Conservation (phyloP, 352 stramenopile genomes). For the Globisporangium iwayamae region DNA sequence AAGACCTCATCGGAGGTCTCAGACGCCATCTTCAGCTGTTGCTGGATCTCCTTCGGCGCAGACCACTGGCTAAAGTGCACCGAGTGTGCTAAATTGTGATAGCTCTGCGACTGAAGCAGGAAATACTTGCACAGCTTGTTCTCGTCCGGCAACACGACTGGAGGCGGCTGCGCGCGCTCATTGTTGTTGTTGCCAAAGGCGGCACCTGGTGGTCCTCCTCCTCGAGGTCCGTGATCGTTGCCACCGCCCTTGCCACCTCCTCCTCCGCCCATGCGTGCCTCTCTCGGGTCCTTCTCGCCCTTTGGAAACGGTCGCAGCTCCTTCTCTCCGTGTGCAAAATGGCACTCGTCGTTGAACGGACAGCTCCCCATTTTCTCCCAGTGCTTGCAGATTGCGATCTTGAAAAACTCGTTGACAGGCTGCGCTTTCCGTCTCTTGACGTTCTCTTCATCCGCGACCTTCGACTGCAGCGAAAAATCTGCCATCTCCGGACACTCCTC, state of each 20-base stretch:
- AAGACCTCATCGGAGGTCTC: conserved; percentile 82
- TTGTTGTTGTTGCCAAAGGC: conserved; percentile 1
- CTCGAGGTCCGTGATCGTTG: conserved; percentile 15
- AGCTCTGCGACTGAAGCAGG: conserved; percentile 73
- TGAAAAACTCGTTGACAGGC: conserved; percentile 96
- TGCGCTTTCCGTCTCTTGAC: conserved; percentile 83
- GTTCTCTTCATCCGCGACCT: conserved; percentile 89
- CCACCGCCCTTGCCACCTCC: not conserved
- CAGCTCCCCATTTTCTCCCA: conserved; percentile 94
- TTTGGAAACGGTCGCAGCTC: conserved; percentile 89
- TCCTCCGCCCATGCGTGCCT: conserved; percentile 19
- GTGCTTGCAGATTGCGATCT: conserved; percentile 97
- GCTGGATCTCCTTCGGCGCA: conserved; percentile 40
- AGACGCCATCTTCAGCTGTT: conserved; percentile 65
- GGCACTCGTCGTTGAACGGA: conserved; percentile 95
- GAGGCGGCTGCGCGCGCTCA: conserved; percentile 14
- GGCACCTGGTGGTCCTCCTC: conserved; percentile 4
- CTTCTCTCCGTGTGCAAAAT: conserved; percentile 95
- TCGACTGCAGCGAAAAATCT: conserved; percentile 93
- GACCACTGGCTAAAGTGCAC: conserved; percentile 78
- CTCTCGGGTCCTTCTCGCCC: conserved; percentile 51
- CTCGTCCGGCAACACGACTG: conserved; percentile 55
- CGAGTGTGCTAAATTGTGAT: conserved; percentile 77
- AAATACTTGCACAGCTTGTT: conserved; percentile 83
- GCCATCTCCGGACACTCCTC: conserved; percentile 92